Base-by-base conservation (phyloP, 2,329 filamentous ascomycete species). In the Xylaria sp. region DNA sequence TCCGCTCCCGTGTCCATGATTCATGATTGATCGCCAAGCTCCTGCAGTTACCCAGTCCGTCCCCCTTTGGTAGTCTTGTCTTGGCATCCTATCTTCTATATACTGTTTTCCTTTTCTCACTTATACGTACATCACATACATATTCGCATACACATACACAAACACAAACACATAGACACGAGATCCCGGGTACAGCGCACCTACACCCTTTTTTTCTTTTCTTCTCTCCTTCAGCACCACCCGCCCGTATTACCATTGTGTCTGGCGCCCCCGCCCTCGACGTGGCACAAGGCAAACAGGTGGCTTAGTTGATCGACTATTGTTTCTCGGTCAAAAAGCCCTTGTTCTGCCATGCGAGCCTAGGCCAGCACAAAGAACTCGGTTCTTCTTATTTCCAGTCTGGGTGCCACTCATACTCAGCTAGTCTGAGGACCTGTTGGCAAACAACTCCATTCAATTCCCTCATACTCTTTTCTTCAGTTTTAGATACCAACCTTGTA, bases 301-400 rank as follows among this genome's bases (percentile, higher is more conserved):
- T 32, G 50, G 48, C 62, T 67, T 73, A 21, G 11, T 53, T 53
- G 62, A 58, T 50, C 70, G 39, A 65, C 62, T 1, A 70, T 73
- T 72, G 71, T 71, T 67, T 54, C 36, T 66, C 48, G 64, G 14
- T 69, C 71, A 69, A 58, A 70, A 63, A 32, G 6, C 32, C 14
- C 39, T 42, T 27, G n/a, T 50, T 71, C 64, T 64, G 62, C 62
- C 55, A 70, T 64, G 62, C 69, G 36, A 70, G 59, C 64, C 65
- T 71, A 60, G 53, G 47, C 56, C 39, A 24, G 48, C 45, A 70
- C 70, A 76, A 76, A 77, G 73, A 68, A 67, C 48, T 57, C n/a
- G 8, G 55, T 65, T 69, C 57, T 59, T 63, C 53, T 59, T 75
- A 72, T 71, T 75, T 73, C 72, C 73, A 63, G 74, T 71, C 68